Evolutionary conservation across 1,139 yeast genomes (phyloP).

Genomic region (Blastobotrys persicus): DNA sequence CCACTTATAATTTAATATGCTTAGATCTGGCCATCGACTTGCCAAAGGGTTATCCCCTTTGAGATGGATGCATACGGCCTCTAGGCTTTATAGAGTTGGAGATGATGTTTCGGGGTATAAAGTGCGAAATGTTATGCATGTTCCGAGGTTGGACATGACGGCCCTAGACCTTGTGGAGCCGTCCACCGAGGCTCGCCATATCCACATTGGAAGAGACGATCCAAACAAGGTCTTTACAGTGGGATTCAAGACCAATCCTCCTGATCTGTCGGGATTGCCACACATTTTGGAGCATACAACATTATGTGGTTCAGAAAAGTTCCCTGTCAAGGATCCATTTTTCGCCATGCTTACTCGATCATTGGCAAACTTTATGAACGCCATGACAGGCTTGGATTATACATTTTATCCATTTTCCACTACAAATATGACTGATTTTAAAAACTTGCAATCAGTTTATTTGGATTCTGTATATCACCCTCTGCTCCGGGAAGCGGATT

Average conservation of each 20-base stretch:
- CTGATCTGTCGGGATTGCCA: slow-evolving; percentile 90
- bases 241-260: slow-evolving; percentile 92
- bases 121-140: slow-evolving; percentile 58
- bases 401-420: slow-evolving; percentile 97
- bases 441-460: slow-evolving; percentile 83
- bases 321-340: slow-evolving; percentile 94
- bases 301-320: slow-evolving; percentile 84
- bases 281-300: slow-evolving; percentile 96
- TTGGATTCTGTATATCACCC: slow-evolving; percentile 87
- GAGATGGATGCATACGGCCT: background rate
- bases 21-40: background rate
- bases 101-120: slow-evolving; percentile 60
- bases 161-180: slow-evolving; percentile 72
- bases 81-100: slow-evolving; percentile 43
- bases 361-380: slow-evolving; percentile 93
- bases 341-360: slow-evolving; percentile 92
- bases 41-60: background rate
- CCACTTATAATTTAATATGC: background rate
- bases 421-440: slow-evolving; percentile 76
- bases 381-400: slow-evolving; percentile 97
- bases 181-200: slow-evolving; percentile 72
- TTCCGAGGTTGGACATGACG: slow-evolving; percentile 78
- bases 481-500: slow-evolving; percentile 71
- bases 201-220: slow-evolving; percentile 82
- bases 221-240: slow-evolving; percentile 75